Percentiles rank a stretch among this genome's conserved stretches.
Conservation (phyloP, 2,329 filamentous ascomycete genomes). For the Pyrenophora seminiperda region DNA sequence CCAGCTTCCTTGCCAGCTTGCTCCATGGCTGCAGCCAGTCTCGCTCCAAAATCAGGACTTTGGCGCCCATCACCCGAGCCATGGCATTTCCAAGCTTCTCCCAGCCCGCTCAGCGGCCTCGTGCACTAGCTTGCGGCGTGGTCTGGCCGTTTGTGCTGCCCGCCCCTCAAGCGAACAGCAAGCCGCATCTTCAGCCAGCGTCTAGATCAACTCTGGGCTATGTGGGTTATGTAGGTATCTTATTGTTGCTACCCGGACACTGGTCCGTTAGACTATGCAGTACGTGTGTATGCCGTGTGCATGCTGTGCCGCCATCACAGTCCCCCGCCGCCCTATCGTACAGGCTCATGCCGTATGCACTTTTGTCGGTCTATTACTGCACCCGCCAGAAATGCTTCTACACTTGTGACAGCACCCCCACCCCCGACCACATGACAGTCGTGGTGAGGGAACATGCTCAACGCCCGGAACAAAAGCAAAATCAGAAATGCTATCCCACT, state of each 20-base stretch:
- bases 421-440: slow-evolving; percentile 25
- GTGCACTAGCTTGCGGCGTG: slow-evolving; percentile 4
- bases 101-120: too few species aligned
- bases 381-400: slow-evolving; percentile 13
- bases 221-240: slow-evolving; percentile 10
- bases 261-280: slow-evolving; percentile 5
- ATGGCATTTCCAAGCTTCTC: not conserved
- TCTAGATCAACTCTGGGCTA: slow-evolving; percentile 5
- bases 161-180: slow-evolving; percentile 6
- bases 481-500: slow-evolving; percentile 28
- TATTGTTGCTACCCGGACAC: slow-evolving; percentile 13
- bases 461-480: slow-evolving; percentile 31
- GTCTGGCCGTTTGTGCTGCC: slow-evolving; percentile 6
- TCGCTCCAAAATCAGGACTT: too few species aligned
- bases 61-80: not conserved
- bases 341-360: slow-evolving; percentile 24
- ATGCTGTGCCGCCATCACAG: slow-evolving; percentile 6
- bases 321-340: slow-evolving; percentile 27
- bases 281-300: slow-evolving; percentile 9
- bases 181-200: slow-evolving; percentile 7
- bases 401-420: slow-evolving; percentile 1
- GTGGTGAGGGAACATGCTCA: slow-evolving; percentile 22
- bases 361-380: slow-evolving; percentile 25
- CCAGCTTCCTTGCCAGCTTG: not conserved
- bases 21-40: too few species aligned